These are phyloP conservation scores for Nakazawaea pomicola DNA, from an alignment of 805 yeast species.

Conservation along the genomic window DNA sequence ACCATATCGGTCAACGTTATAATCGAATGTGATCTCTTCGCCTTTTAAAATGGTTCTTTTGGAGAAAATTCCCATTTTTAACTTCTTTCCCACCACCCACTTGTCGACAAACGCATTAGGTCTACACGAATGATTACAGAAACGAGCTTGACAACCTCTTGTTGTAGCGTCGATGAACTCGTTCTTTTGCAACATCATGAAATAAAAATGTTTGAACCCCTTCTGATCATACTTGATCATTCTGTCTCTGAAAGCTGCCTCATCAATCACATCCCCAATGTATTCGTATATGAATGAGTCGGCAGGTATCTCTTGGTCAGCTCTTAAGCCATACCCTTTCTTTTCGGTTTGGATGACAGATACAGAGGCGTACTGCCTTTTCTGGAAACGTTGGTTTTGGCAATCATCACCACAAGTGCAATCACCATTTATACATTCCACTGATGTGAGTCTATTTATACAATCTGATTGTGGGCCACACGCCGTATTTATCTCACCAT, in stretches of 20 bases:
- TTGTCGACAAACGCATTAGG: conserved; percentile 95
- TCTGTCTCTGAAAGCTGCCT: conserved; percentile 64
- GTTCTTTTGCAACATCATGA: conserved; percentile 91
- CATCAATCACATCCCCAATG: conserved; percentile 90
- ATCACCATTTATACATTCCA: conserved; percentile 76
- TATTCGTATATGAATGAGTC: conserved; percentile 85
- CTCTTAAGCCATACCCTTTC: conserved; percentile 89
- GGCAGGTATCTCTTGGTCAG: conserved; percentile 50
- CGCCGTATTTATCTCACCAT: conserved; percentile 47
- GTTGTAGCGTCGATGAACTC: conserved; percentile 93
- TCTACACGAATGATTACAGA: conserved; percentile 90
- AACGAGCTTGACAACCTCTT: conserved; percentile 84
- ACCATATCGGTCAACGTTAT: conserved; percentile 94
- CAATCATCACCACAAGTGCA: conserved; percentile 77
- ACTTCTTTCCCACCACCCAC: conserved; percentile 91
- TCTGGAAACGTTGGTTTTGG: conserved; percentile 85
- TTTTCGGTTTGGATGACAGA: conserved; percentile 76
- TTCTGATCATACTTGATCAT: conserved; percentile 68
- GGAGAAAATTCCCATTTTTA: conserved; percentile 93
- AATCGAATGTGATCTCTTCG: conserved; percentile 89
- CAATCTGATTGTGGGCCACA: conserved; percentile 87
- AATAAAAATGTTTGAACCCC: conserved; percentile 78
- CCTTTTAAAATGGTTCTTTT: conserved; percentile 65
- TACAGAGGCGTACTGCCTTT: conserved; percentile 64
- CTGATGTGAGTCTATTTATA: conserved; percentile 86